Evolutionary conservation across 2,329 filamentous ascomycete species (phyloP).

Genomic region (Chrysoporthe deuterocubensis): DNA sequence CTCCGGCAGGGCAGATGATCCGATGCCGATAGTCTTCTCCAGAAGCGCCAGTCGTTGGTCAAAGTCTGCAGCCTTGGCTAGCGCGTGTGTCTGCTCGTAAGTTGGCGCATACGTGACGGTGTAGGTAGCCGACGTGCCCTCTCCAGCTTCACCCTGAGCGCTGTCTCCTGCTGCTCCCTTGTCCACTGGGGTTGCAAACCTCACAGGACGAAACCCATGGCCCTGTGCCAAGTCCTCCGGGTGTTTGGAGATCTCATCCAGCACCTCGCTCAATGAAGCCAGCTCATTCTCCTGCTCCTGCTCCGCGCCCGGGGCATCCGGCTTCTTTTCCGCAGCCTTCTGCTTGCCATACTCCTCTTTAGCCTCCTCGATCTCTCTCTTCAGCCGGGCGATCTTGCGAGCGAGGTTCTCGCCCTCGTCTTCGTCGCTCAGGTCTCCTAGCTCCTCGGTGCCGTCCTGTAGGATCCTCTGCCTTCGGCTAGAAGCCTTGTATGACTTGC

Average conservation of each 20-base stretch:
- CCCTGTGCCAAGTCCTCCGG: constrained; percentile 36
- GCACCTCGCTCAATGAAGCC: constrained; percentile 69
- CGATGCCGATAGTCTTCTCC: constrained; percentile 81
- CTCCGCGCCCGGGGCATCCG: constrained; percentile 42
- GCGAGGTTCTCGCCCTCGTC: constrained; percentile 74
- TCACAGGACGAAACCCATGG: constrained; percentile 32
- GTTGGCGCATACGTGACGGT: constrained; percentile 67
- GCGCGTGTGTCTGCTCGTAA: constrained; percentile 70
- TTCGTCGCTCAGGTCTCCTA: constrained; percentile 73
- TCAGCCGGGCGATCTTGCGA: constrained; percentile 78
- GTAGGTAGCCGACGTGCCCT: constrained; percentile 54
- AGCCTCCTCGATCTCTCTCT: constrained; percentile 79
- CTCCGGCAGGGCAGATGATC: constrained; percentile 68
- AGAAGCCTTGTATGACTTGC: constrained; percentile 80
- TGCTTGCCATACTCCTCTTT: constrained; percentile 65
- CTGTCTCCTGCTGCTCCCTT: constrained; percentile 20
- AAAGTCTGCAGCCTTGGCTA: constrained; percentile 85
- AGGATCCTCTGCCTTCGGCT: constrained; percentile 68
- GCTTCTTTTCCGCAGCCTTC: constrained; percentile 46
- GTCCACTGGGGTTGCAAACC: constrained; percentile 32
- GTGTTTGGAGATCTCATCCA: constrained; percentile 65
- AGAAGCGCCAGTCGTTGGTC: constrained; percentile 78
- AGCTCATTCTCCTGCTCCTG: constrained; percentile 59
- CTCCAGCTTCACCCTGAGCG: constrained; percentile 35
- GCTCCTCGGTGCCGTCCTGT: constrained; percentile 66